These are phyloP conservation scores for Lotmaria passim DNA, from an alignment of 208 protist genomes.

Conservation along the genomic window DNA sequence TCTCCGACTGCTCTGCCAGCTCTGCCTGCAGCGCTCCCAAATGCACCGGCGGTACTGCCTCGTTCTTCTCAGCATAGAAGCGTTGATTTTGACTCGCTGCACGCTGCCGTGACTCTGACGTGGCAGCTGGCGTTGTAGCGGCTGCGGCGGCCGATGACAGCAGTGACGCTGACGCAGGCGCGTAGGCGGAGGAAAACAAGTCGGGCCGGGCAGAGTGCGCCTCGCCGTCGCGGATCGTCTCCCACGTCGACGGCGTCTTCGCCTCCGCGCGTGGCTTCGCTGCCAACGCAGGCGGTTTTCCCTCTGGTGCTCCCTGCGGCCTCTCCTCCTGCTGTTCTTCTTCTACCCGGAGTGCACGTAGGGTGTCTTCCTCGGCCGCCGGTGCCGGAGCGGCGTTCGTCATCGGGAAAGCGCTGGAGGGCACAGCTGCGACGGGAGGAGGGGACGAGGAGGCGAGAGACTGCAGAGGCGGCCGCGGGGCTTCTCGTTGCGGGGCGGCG, in stretches of 20 bases:
- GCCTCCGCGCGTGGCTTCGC: not conserved
- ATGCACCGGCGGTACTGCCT: not conserved
- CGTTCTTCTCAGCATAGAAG: no score
- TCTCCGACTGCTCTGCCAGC: conserved; percentile 16
- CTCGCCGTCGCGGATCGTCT: conserved; percentile 9
- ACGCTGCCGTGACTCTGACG: not conserved
- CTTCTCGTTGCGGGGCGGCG: conserved; percentile 9
- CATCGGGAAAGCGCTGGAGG: not conserved
- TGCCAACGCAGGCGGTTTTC: no score
- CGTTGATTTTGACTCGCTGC: no score
- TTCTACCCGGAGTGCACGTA: not conserved
- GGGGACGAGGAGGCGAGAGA: not conserved
- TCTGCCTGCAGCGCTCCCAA: conserved; percentile 12
- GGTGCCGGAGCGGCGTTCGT: not conserved
- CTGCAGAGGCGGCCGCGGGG: conserved; percentile 15
- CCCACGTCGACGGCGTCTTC: conserved; percentile 6
- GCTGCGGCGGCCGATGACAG: no score
- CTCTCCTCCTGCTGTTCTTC: no score
- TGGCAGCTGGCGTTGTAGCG: not conserved
- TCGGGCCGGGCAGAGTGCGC: not conserved
- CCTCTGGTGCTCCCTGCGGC: no score
- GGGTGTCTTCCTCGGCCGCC: not conserved
- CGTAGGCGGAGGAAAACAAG: no score
- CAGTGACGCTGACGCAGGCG: no score
- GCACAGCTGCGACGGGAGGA: not conserved